Base-by-base conservation (phyloP, 345 rosid genomes). In the Geranium rotundifolium region DNA sequence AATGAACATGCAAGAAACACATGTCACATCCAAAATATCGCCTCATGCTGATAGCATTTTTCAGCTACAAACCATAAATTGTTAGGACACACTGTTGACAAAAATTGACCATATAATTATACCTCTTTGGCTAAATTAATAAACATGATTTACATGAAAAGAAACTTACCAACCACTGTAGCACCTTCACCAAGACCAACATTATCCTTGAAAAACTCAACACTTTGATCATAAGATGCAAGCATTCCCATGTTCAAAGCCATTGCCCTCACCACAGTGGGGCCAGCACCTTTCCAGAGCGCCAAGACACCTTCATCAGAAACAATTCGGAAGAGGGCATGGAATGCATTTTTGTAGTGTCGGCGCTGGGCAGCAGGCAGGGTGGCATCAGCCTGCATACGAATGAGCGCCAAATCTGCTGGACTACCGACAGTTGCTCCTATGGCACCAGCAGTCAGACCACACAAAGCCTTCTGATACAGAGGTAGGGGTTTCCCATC, bases 221-320 rank as follows among this genome's bases (percentile, higher is more conserved):
- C 95, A 85, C 82, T 81, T 72, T 93, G 99, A 73, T 90, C 99
- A 64, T 93, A 93, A 60, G 99, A 93, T 34, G 99, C 99, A 84
- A 90, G 99, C 99, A 93, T 90, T 62, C 99, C 99, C 99, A 88
- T 93, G 84, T 93, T 93, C 86, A 93, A 76, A 23, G 99, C 99
- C 99, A 93, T 93, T 10, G 99, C 99, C 73, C 99, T 86, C 62
- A 93, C 97, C 16, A 93, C 99, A 52, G 99, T 93, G 1, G 99
- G 99, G 19, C 97, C 99, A 62, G 97, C 96, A 54, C 99, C 99
- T 84, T 93, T 93, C 99, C 99, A 93, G 17, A 93, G 97, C 3
- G 99, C 95, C 72, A 90, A 67, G 73, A 93, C 84, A 20, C 99
- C 99, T 75, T 93, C 99, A 71, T 90, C 99, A 0, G 84, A 74